Evolutionary conservation across 768 basidiomycete genomes (phyloP), one percentile per base, ranked within the genome.

Genomic region (Coprinopsis strossmayeri): DNA sequence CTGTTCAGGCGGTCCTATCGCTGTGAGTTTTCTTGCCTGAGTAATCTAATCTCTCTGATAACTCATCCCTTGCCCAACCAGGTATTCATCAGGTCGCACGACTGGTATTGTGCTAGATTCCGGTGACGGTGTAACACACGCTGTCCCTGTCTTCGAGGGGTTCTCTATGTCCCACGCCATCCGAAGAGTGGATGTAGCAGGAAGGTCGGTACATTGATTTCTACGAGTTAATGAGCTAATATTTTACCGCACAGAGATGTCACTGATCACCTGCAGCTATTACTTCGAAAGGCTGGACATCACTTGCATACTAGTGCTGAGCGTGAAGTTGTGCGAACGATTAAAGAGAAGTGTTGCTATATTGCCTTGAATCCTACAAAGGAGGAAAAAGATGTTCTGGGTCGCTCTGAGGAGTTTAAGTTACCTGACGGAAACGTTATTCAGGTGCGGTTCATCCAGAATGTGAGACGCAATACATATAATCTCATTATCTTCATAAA

Each of bases 81-180:
- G 95, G 64, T 99, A 99, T 69, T 95, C 96, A 2, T 96, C 94
- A 13, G 96, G 96, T 26, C 80, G 96, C 53, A 98, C 96, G 54
- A 98, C 96, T 30, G 96, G 96, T n/a, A 96, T 98, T 51, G 96
- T 99, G 1, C 79, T 99, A 17, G 96, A 99, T 63, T 98, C 95
- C 3, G 96, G 96, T 10, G 96, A 99, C 61, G 96, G 96, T 23
- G 96, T 99, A 5, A 98, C 96, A 20, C 96, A 99, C 53, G 91
- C 96, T 12, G 96, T 99, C 2, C 96, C 96, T 2, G 94, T 99
- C 15, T 99, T 94, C 59, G 96, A 99, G 61, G 96, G 96, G 0
- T 98, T 98, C 72, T 94, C 92, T 4, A 97, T 98, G 91, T 93
- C 94, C 35, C 94, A 98, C 63, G 95, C 96, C 34, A 94, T 98